A percentile compares a stretch with the other conserved stretches of the same genome.
phyloP scores from a whole-genome alignment of 2,329 filamentous ascomycete genomes.

The Knufia fluminis region DNA sequence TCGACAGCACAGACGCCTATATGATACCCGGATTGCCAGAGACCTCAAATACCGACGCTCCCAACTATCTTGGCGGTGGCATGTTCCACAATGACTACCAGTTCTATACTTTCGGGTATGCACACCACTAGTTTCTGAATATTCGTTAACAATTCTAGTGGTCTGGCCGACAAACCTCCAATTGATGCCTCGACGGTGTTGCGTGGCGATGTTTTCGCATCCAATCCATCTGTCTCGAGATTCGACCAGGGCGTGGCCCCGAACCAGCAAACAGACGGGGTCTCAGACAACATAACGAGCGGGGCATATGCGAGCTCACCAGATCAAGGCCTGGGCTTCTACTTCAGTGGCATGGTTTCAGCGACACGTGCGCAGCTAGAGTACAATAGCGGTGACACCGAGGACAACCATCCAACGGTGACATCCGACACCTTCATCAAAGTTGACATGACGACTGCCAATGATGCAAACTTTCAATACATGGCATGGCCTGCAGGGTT shows the following conservation, averaged over 20 bases:
- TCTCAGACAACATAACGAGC: neutral
- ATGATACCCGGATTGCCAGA: neutral
- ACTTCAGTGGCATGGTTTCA: constrained; percentile 56
- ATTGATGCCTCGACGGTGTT: neutral
- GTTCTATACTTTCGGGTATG: neutral
- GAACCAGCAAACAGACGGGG: neutral
- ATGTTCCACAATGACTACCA: constrained; percentile 41
- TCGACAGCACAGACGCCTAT: neutral
- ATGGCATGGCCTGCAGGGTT: constrained; percentile 42
- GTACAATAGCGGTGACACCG: constrained; percentile 21
- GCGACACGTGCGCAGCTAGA: constrained; percentile 43
- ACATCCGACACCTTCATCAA: constrained; percentile 51
- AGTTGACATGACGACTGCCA: constrained; percentile 49
- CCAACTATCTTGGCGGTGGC: constrained; percentile 27
- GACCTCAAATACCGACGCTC: no score
- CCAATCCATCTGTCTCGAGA: neutral
- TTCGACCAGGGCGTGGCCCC: neutral
- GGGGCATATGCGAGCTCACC: constrained; percentile 56
- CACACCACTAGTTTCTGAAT: neutral
- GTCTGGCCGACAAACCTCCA: neutral
- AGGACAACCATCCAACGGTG: constrained; percentile 10
- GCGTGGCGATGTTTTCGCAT: neutral
- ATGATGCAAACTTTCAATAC: constrained; percentile 49
- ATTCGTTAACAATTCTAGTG: neutral
- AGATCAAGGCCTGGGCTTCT: constrained; percentile 63